Percentiles rank a stretch among this genome's conserved stretches.
phyloP scores from a whole-genome alignment of 345 rosid species.

The Aquilaria yunnanensis region DNA sequence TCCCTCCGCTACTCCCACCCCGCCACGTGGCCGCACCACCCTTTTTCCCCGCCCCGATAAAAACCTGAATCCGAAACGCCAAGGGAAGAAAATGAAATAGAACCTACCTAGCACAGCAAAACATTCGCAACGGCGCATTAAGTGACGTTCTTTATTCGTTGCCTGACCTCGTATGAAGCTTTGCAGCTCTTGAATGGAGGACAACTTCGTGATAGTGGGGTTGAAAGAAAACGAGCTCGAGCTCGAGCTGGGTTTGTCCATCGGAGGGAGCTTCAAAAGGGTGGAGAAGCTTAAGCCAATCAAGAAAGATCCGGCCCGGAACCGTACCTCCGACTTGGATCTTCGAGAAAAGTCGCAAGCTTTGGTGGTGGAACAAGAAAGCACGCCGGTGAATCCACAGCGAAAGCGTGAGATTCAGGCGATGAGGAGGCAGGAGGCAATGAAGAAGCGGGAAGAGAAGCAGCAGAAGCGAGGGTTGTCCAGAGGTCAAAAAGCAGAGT shows the following conservation, averaged over 20 bases:
- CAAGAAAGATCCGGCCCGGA: conserved; percentile 7
- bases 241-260: conserved; percentile 58
- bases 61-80: conserved; percentile 6
- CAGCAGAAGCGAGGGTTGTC: conserved; percentile 19
- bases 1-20: conserved; percentile 9
- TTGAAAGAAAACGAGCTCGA: conserved; percentile 31
- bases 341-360: neutral
- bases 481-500: neutral
- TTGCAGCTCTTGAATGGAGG: conserved; percentile 7
- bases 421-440: conserved; percentile 33
- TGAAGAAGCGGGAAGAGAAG: conserved; percentile 42
- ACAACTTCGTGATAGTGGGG: conserved; percentile 21
- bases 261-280: conserved; percentile 43
- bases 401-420: conserved; percentile 31
- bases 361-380: neutral
- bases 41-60: conserved; percentile 5
- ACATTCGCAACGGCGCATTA: neutral
- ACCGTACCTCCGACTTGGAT: neutral
- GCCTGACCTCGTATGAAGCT: neutral
- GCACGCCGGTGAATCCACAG: conserved; percentile 10
- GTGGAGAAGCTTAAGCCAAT: conserved; percentile 18
- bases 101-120: neutral
- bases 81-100: neutral
- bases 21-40: conserved; percentile 36
- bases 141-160: neutral